phyloP scores from a whole-genome alignment of 192 early-diverging fungal genomes.

The Umbelopsis isabellina region DNA sequence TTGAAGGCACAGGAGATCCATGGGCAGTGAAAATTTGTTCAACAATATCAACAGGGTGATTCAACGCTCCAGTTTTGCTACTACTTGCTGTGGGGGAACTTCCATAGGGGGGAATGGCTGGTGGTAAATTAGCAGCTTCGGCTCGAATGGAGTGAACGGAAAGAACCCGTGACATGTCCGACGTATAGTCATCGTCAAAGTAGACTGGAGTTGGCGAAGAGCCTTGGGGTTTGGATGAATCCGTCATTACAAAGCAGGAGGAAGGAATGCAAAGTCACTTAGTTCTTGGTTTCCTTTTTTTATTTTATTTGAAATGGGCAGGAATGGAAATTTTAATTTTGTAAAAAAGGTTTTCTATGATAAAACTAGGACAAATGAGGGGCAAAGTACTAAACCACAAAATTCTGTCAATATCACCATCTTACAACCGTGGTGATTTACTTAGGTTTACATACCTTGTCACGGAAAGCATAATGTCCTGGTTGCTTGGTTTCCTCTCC shows the following conservation, averaged over 20 bases:
- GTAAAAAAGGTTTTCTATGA: too few species aligned
- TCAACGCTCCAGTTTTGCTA: neutral
- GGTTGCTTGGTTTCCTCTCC: constrained; percentile 31
- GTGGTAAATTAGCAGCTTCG: constrained; percentile 12
- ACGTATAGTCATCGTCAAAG: neutral
- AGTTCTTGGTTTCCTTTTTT: neutral
- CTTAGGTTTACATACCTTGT: constrained; percentile 32
- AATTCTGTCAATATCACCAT: too few species aligned
- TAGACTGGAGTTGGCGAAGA: neutral
- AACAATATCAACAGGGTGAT: constrained; percentile 17
- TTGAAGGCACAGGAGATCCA: constrained; percentile 13
- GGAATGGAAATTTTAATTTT: constrained; percentile 2
- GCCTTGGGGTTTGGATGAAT: neutral
- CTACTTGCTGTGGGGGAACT: neutral
- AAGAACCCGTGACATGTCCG: neutral
- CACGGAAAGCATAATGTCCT: constrained; percentile 44
- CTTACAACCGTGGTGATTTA: too few species aligned
- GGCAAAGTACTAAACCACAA: too few species aligned
- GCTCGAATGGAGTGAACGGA: constrained; percentile 3
- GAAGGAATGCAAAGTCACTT: neutral
- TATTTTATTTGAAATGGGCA: neutral
- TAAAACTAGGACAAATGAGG: too few species aligned
- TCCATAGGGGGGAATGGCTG: constrained; percentile 15
- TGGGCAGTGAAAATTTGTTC: constrained; percentile 1
- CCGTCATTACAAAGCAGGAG: constrained; percentile 13